These are phyloP conservation scores for Apophysomyces variabilis DNA, from an alignment of 371 early-diverging fungal genomes.

Conservation along the genomic window DNA sequence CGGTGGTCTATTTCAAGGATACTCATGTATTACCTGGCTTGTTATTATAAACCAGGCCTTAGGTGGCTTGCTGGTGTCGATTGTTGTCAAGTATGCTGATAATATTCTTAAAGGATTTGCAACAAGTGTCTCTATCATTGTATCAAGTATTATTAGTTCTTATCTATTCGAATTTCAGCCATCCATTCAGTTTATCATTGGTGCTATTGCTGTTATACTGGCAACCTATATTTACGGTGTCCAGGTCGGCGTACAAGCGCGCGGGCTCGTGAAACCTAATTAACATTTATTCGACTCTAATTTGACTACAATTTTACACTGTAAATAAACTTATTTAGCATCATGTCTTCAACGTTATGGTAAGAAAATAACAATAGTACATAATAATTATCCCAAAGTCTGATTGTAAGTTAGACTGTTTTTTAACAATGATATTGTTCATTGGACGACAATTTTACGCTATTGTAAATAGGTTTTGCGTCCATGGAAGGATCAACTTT, in stretches of 20 bases:
- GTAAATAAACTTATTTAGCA: not conserved
- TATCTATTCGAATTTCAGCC: conserved; percentile 79
- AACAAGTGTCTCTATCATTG: conserved; percentile 86
- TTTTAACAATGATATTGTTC: too few species aligned
- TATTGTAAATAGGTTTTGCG: too few species aligned
- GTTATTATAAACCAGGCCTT: conserved; percentile 81
- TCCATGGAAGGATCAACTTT: too few species aligned
- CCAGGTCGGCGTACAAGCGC: not conserved
- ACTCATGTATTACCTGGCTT: conserved; percentile 71
- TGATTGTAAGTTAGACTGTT: too few species aligned
- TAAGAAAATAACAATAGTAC: too few species aligned
- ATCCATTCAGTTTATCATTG: conserved; percentile 70
- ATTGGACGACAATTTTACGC: too few species aligned
- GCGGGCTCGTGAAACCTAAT: not conserved
- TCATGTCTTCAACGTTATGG: too few species aligned
- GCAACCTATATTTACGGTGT: conserved; percentile 67
- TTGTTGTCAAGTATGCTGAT: conserved; percentile 91
- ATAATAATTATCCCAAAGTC: too few species aligned
- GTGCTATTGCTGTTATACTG: conserved; percentile 65
- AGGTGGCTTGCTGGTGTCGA: conserved; percentile 84
- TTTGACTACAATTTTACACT: not conserved
- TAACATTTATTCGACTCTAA: not conserved
- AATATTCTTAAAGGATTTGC: conserved; percentile 90
- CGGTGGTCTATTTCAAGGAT: conserved; percentile 80
- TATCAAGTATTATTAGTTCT: conserved; percentile 74